Evolutionary conservation across 1,284 basidiomycete species (phyloP), one percentile per base, ranked within the genome.

Genomic region (Naganishia liquefaciens): DNA sequence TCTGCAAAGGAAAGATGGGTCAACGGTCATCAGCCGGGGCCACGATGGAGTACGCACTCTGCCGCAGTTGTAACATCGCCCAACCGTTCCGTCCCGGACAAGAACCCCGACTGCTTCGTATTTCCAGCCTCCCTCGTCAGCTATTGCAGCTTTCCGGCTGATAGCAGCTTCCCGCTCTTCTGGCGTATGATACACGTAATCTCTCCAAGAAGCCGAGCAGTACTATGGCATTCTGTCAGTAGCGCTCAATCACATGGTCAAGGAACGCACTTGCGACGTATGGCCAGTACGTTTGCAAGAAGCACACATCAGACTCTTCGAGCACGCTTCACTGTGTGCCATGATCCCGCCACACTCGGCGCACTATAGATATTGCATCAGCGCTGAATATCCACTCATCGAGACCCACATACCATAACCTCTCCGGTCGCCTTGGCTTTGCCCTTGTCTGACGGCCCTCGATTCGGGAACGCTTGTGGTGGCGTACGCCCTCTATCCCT

Each of bases 291-390:
- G 21, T 15, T 50, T 37, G 28, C 57, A 60, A 2, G 57, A 60
- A 7, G 57, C 25, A 19, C 57, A 60, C 13, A 60, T 25, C 13
- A 23, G 46, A 27, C 33, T 49, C 13, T 39, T 46, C 5, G 57
- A 60, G 37, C 57, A 60, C 10, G 57, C n/a, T 40, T 33, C 33
- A 39, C 33, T n/a, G n/a, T 60, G 57, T 1, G 57, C 46, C 33
- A 47, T 37, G 23, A 60, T 60, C 25, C 57, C 57, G 17, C 57
- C 57, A 40, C 57, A 60, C 42, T 60, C 57, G 17, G 57, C 57
- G 21, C 57, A 60, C 57, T 60, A n/a, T 30, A 2, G 11, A 49
- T 11, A 19, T 21, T 17, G 25, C 7, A 9, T 33, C 30, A 21
- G 21, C 21, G 19, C 17, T 9, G 17, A 10, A 17, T 9, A 49